Conservation (phyloP, 2,329 filamentous ascomycete genomes). For the Monosporascus sp. region DNA sequence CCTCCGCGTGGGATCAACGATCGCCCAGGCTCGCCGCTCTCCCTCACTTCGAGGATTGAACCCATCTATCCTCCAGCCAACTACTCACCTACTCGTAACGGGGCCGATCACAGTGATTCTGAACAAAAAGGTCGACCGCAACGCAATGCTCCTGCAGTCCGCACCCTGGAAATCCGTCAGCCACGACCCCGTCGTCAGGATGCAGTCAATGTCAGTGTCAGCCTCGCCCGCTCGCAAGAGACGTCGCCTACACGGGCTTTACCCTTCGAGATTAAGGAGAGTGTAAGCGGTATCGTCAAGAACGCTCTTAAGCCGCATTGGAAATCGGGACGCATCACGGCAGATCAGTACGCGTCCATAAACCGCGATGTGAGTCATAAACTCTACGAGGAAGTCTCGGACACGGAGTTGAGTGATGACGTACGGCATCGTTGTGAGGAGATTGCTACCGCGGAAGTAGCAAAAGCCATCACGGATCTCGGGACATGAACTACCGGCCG, state of each 20-base stretch:
- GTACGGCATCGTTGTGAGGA: slow-evolving; percentile 67
- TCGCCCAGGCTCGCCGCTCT: slow-evolving; percentile 59
- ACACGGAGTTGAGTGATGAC: slow-evolving; percentile 56
- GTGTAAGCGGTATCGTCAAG: slow-evolving; percentile 84
- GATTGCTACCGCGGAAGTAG: slow-evolving; percentile 73
- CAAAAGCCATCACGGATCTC: slow-evolving; percentile 61
- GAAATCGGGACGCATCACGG: slow-evolving; percentile 70
- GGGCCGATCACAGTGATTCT: slow-evolving; percentile 41
- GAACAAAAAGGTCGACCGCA: slow-evolving; percentile 31
- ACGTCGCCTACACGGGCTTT: slow-evolving; percentile 64
- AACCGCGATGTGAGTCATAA: slow-evolving; percentile 85
- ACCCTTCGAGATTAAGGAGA: slow-evolving; percentile 78
- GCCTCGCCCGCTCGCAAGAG: slow-evolving; percentile 48
- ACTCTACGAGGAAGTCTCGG: slow-evolving; percentile 67
- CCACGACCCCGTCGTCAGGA: slow-evolving; percentile 44
- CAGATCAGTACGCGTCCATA: slow-evolving; percentile 87
- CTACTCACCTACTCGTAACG: slow-evolving; percentile 55
- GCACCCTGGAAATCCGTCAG: slow-evolving; percentile 44
- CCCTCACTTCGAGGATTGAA: slow-evolving; percentile 65
- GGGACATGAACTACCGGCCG: slow-evolving; percentile 15
- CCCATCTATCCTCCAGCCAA: slow-evolving; percentile 71
- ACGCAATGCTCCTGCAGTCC: slow-evolving; percentile 22
- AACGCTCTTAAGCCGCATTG: slow-evolving; percentile 77
- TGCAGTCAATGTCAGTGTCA: slow-evolving; percentile 31
- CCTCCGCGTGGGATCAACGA: slow-evolving; percentile 57